Conservation (phyloP, 306 rosid genomes). For the Alnus rubra region DNA sequence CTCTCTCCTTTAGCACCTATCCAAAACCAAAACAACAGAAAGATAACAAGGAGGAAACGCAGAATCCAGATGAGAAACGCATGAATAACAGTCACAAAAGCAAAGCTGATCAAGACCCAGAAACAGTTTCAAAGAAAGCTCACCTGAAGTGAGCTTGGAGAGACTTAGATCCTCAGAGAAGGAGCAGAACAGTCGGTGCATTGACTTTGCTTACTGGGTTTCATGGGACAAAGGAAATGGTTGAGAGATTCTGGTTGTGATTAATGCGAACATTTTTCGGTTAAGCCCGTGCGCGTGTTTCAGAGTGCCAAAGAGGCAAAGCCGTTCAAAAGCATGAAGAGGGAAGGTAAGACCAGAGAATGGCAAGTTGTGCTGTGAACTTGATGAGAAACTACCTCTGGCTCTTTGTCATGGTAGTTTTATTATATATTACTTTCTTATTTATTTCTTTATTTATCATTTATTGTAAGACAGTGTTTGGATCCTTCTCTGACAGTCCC, state of each 20-base stretch:
- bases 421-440: neutral
- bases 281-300: conserved; percentile 24
- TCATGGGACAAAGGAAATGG: conserved; percentile 43
- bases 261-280: conserved; percentile 24
- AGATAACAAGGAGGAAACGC: neutral
- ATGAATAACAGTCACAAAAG: neutral
- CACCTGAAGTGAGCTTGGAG: too few relatives aligned
- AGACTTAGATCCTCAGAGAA: conserved; percentile 48
- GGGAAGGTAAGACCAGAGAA: conserved; percentile 8
- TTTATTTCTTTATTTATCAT: too few relatives aligned
- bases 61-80: conserved; percentile 1
- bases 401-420: neutral
- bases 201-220: conserved; percentile 49
- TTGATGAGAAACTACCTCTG: conserved; percentile 21
- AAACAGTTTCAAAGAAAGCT: conserved; percentile 21
- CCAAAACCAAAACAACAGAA: neutral
- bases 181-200: conserved; percentile 40
- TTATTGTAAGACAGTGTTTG: neutral
- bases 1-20: neutral
- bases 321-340: conserved; percentile 32
- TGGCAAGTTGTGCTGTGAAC: conserved; percentile 33
- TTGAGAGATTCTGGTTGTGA: conserved; percentile 46
- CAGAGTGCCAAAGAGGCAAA: conserved; percentile 29
- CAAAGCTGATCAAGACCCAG: conserved; percentile 15
- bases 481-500: neutral